Evolutionary conservation across 2,329 filamentous ascomycete species (phyloP).

Genomic region (Apiospora sp.): DNA sequence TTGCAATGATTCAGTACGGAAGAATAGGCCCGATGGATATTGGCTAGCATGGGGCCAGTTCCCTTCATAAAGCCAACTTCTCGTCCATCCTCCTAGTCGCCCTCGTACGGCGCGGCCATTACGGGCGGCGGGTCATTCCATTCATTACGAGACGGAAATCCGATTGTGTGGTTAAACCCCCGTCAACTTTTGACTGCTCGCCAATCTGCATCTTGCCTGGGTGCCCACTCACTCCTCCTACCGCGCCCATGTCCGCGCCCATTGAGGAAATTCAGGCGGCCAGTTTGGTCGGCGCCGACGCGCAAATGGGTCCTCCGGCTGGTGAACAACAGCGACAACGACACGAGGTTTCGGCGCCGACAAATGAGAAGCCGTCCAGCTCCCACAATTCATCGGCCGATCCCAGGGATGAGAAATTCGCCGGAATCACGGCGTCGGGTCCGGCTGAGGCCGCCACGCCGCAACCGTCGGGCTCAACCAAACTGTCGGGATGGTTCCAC

Average conservation of each 20-base stretch:
- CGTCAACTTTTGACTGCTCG: background rate
- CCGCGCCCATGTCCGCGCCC: conserved; percentile 16
- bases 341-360: background rate
- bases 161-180: background rate
- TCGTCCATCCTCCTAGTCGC: background rate
- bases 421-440: background rate
- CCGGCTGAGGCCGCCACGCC: background rate
- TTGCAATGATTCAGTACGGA: background rate
- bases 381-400: conserved; percentile 10
- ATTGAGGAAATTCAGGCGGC: conserved; percentile 21
- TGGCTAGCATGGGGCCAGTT: background rate
- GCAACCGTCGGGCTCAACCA: background rate
- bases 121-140: conserved; percentile 1
- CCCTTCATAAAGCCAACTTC: background rate
- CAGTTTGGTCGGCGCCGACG: background rate
- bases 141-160: conserved; percentile 12
- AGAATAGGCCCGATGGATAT: background rate
- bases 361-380: background rate
- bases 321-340: background rate
- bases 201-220: background rate
- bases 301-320: background rate
- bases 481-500: conserved; percentile 42
- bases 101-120: background rate
- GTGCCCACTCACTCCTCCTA: background rate
- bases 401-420: background rate